Evolutionary conservation across 2,329 filamentous ascomycete species (phyloP), one percentile per base, ranked within the genome.

Genomic region (Leptoxyphium fumago): DNA sequence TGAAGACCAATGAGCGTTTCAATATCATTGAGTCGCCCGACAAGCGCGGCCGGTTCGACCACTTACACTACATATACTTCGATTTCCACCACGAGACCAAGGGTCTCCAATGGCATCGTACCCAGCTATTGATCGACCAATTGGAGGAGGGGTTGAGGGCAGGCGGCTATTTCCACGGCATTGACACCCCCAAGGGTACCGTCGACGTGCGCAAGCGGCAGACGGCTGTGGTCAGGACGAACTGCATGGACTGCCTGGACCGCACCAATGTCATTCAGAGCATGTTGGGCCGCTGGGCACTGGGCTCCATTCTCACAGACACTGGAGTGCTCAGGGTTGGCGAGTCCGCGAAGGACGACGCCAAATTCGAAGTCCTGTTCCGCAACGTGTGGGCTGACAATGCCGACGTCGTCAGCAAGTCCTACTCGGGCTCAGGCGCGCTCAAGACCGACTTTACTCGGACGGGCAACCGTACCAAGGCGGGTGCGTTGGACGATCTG

Each of bases 231-330:
- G 88, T 98, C 50, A 81, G 91, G 43, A 95, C 91, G 34, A 98
- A 98, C 63, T 98, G 91, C 68, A 98, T 98, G 91, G 91, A 98
- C 65, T 98, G 93, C 53, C 75, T 98, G 11, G 91, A 98, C 64
- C 83, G 91, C 43, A 98, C 91, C 43, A 98, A 98, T 56, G 88
- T 98, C 6, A 86, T 98, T 2, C 91, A 98, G 66, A 94, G 86
- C 62, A 94, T 96, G 83, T 77, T 98, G 46, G 91, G 84, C 9
- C 82, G 89, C 42, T 88, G 80, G 75, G 84, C 85, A 11, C 70
- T 98, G 36, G 88, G 88, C 48, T 81, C 87, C 51, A 91, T 94
- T 70, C 78, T 98, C 45, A 75, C 80, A 50, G 89, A 96, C 54
- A 68, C 86, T 2, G 88, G 88, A 30, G 68, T 95, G 42, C 75